Conservation (phyloP, 2,329 filamentous ascomycete species). For the Lecanosticta acicola region DNA sequence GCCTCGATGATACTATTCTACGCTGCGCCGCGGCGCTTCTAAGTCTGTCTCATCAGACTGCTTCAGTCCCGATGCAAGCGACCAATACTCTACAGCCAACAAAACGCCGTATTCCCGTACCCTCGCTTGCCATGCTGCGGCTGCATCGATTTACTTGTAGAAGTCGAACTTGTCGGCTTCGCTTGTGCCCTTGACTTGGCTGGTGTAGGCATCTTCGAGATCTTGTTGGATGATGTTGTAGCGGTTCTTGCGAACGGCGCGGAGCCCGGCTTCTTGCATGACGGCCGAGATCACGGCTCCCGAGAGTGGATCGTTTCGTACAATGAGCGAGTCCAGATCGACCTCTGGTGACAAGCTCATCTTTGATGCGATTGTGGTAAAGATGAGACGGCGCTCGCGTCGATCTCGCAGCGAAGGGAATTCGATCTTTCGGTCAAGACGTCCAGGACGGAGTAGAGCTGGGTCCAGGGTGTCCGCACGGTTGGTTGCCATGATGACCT, state of each 20-base stretch:
- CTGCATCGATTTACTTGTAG: conserved; percentile 60
- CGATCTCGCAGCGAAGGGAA: conserved; percentile 93
- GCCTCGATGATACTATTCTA: too few relatives aligned
- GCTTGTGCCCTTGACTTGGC: conserved; percentile 81
- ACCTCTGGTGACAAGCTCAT: conserved; percentile 97
- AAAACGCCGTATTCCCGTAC: not conserved
- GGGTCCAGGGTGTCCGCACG: conserved; percentile 95
- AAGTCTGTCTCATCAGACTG: not conserved
- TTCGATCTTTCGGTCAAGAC: conserved; percentile 96
- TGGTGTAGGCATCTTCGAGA: conserved; percentile 93
- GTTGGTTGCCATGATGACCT: conserved; percentile 99
- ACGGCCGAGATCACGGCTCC: conserved; percentile 96
- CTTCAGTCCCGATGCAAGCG: not conserved
- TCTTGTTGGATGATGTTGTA: conserved; percentile 99
- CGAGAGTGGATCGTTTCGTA: conserved; percentile 90
- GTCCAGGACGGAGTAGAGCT: conserved; percentile 85
- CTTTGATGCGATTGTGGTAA: conserved; percentile 91
- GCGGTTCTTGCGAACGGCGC: conserved; percentile 92
- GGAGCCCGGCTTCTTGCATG: conserved; percentile 96
- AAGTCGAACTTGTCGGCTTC: conserved; percentile 80
- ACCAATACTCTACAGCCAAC: not conserved
- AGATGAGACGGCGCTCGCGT: conserved; percentile 91
- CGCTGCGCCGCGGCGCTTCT: too few relatives aligned
- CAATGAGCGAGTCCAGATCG: conserved; percentile 91
- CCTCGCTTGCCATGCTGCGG: not conserved